Conservation (phyloP, 2,329 filamentous ascomycete genomes). For the Colletotrichum sansevieriae region DNA sequence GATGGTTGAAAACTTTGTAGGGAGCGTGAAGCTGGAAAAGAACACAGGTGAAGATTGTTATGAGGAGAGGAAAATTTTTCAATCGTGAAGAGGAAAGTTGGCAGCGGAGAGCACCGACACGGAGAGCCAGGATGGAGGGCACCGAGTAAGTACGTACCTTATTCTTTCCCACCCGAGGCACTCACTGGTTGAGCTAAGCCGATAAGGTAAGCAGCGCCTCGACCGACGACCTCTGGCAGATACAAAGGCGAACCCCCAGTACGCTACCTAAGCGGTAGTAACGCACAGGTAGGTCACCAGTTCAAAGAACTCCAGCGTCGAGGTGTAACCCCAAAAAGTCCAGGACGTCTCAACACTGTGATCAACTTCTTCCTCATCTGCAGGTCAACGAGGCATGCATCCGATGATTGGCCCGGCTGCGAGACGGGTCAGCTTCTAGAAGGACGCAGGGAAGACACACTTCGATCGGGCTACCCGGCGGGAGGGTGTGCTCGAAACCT, state of each 20-base stretch:
- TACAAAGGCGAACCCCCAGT: not conserved
- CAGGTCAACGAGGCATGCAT: not conserved
- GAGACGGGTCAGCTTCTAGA: slow-evolving; percentile 25
- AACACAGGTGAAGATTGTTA: not conserved
- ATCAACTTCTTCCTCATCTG: not conserved
- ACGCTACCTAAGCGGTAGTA: too few relatives aligned
- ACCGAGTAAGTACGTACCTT: not conserved
- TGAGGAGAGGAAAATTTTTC: not conserved
- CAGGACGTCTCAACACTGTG: not conserved
- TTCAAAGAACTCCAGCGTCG: too few relatives aligned
- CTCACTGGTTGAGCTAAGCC: not conserved
- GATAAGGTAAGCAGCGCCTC: not conserved
- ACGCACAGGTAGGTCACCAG: not conserved
- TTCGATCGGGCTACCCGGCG: slow-evolving; percentile 22
- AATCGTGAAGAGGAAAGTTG: not conserved
- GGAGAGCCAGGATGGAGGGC: too few relatives aligned
- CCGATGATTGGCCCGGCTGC: slow-evolving; percentile 1
- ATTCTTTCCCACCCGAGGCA: not conserved
- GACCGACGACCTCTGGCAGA: too few relatives aligned
- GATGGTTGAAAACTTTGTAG: not conserved
- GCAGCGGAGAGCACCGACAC: too few relatives aligned
- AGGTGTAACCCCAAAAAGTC: too few relatives aligned
- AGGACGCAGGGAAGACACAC: slow-evolving; percentile 25
- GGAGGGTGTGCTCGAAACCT: slow-evolving; percentile 13
- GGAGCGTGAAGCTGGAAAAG: not conserved